A percentile compares a stretch with the other conserved stretches of the same genome.
Conservation (phyloP, 2,329 filamentous ascomycete species). For the Alternaria metachromatica region DNA sequence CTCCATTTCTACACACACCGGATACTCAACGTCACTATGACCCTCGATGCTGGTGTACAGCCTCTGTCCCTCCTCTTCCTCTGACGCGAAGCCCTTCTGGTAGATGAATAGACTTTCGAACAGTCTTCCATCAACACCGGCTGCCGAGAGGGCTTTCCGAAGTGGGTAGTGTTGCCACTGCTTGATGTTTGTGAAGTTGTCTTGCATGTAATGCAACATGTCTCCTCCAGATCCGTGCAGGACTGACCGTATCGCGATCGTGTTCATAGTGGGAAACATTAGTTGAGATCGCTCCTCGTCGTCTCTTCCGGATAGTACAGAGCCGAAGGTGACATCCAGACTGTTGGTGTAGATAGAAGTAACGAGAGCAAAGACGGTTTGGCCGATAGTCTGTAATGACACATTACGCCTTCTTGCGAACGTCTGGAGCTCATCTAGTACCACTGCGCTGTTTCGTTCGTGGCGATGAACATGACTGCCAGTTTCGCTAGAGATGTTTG, state of each 20-base stretch:
- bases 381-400: conserved; percentile 78
- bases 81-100: conserved; percentile 58
- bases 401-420: conserved; percentile 72
- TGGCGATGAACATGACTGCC: conserved; percentile 48
- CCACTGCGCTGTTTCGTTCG: conserved; percentile 56
- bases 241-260: conserved; percentile 74
- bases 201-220: conserved; percentile 77
- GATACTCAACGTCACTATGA: conserved; percentile 76
- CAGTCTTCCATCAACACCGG: conserved; percentile 55
- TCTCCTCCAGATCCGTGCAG: conserved; percentile 70
- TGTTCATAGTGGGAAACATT: conserved; percentile 93
- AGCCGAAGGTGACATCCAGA: conserved; percentile 81
- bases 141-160: conserved; percentile 68
- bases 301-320: conserved; percentile 85
- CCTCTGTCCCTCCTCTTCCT: conserved; percentile 9
- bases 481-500: background rate
- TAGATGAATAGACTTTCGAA: conserved; percentile 73
- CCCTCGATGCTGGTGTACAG: conserved; percentile 71
- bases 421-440: conserved; percentile 52
- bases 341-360: conserved; percentile 68
- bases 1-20: conserved; percentile 83
- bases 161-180: conserved; percentile 80
- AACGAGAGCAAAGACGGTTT: conserved; percentile 76
- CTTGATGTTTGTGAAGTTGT: conserved; percentile 69
- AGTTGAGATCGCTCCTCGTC: conserved; percentile 70